A percentile compares a stretch with the other conserved stretches of the same genome.
Conservation (phyloP, 495 filamentous ascomycete genomes). For the Lophium mytilinum region DNA sequence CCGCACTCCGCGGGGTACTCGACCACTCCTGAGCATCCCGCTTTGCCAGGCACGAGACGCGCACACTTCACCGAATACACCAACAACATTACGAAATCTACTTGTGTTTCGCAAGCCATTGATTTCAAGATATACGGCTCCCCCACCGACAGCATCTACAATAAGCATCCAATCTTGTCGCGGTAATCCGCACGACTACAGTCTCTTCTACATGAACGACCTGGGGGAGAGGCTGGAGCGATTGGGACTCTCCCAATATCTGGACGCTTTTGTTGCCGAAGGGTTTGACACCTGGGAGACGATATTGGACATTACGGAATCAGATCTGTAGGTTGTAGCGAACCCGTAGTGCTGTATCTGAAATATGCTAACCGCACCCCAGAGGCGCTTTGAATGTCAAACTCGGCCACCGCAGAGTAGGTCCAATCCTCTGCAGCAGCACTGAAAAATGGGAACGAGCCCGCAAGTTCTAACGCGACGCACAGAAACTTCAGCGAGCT, state of each 20-base stretch:
- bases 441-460: neutral
- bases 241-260: constrained; percentile 66
- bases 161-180: neutral
- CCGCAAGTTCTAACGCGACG: neutral
- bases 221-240: constrained; percentile 55
- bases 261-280: constrained; percentile 58
- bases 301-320: constrained; percentile 69
- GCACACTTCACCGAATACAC: no score
- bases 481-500: constrained; percentile 32
- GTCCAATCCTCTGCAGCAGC: constrained; percentile 19
- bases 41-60: no score
- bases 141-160: neutral
- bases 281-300: constrained; percentile 79
- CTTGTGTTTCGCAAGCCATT: no score
- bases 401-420: constrained; percentile 67
- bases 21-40: no score
- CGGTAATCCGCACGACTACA: neutral
- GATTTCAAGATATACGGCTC: neutral
- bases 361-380: neutral
- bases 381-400: constrained; percentile 65
- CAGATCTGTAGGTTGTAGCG: constrained; percentile 54
- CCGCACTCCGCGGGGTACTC: no score
- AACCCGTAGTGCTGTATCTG: constrained; percentile 2
- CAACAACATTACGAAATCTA: no score
- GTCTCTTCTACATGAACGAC: constrained; percentile 41